Percentiles rank a stretch among this genome's conserved stretches.
Conservation (phyloP, 2,329 filamentous ascomycete species). For the Aspergillus sp. region DNA sequence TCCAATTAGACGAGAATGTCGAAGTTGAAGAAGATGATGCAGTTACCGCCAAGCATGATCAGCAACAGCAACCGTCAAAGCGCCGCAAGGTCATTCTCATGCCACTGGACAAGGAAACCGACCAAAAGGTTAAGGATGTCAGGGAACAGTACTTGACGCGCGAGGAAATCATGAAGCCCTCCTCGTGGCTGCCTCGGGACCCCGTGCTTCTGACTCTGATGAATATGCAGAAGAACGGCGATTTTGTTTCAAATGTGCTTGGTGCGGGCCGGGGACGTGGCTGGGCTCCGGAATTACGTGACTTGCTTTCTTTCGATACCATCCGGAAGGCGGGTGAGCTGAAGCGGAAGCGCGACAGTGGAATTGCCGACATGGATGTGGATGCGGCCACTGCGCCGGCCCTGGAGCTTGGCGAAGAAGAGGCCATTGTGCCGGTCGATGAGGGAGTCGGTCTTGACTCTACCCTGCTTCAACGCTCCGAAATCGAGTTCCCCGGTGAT, state of each 20-base stretch:
- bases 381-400: constrained; percentile 65
- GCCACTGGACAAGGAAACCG: constrained; percentile 76
- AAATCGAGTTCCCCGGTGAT: constrained; percentile 68
- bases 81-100: constrained; percentile 72
- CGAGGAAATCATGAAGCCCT: constrained; percentile 79
- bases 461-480: constrained; percentile 53
- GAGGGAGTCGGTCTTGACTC: constrained; percentile 56
- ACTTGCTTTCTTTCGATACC: constrained; percentile 85
- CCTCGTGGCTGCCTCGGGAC: constrained; percentile 82
- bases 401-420: constrained; percentile 65
- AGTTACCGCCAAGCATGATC: constrained; percentile 62
- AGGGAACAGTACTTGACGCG: constrained; percentile 84
- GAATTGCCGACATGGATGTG: constrained; percentile 76
- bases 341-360: constrained; percentile 92
- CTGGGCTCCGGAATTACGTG: constrained; percentile 91
- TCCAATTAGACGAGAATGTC: constrained; percentile 49
- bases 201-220: constrained; percentile 83
- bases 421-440: constrained; percentile 53
- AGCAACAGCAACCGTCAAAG: constrained; percentile 60
- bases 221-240: constrained; percentile 87
- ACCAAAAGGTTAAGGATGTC: constrained; percentile 75
- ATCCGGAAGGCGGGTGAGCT: constrained; percentile 75
- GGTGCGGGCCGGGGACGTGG: constrained; percentile 73
- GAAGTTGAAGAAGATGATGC: constrained; percentile 50
- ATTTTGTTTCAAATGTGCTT: constrained; percentile 85